These are phyloP conservation scores for Leccinum longicurvipes DNA, from an alignment of 768 basidiomycete species.

Conservation along the genomic window DNA sequence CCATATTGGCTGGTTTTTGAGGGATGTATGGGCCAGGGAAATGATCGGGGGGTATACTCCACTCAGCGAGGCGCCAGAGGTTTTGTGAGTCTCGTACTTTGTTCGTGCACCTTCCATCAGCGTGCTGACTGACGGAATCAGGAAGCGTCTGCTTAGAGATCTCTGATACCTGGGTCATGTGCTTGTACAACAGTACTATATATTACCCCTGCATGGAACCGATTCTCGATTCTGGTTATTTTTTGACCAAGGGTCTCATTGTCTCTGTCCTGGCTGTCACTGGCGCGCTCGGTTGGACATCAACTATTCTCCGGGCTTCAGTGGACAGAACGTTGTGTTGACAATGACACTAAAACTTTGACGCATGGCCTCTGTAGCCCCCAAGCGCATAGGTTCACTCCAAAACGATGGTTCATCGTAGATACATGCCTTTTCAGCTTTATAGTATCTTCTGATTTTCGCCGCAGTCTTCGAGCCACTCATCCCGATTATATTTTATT, in stretches of 20 bases:
- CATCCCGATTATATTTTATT: not conserved
- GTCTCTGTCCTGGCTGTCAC: not conserved
- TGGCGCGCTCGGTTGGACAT: not conserved
- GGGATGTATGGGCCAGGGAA: conserved; percentile 86
- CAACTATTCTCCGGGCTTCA: not conserved
- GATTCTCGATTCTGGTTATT: not conserved
- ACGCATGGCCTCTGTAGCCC: not conserved
- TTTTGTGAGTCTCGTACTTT: conserved; percentile 51
- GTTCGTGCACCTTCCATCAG: not conserved
- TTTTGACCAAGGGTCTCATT: not conserved
- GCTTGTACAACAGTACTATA: conserved; percentile 8
- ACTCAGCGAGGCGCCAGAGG: conserved; percentile 68
- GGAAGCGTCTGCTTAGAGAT: conserved; percentile 69
- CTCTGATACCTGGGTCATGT: conserved; percentile 18
- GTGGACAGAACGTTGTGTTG: not conserved
- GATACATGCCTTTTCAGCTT: no score
- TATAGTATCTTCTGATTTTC: not conserved
- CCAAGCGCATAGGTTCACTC: not conserved
- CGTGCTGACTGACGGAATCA: conserved; percentile 24
- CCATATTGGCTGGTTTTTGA: conserved; percentile 79
- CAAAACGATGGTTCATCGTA: not conserved
- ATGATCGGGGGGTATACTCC: conserved; percentile 74
- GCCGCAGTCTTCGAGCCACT: not conserved
- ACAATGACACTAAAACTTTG: not conserved
- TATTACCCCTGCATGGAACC: not conserved